Base-by-base conservation (phyloP, 1,139 yeast genomes). In the Wickerhamomyces sp. region DNA sequence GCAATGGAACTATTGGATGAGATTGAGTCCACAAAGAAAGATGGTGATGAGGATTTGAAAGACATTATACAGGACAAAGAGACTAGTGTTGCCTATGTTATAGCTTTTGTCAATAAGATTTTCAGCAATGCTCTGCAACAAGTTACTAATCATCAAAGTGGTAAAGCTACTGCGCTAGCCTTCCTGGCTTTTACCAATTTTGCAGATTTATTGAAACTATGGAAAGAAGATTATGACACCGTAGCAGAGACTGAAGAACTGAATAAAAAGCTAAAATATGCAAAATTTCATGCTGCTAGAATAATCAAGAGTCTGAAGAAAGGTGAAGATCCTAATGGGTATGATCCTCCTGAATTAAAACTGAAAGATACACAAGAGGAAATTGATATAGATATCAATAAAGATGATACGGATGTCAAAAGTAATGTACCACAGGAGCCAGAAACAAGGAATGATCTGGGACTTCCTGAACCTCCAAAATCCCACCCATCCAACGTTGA, bases 1-100 rank as follows among this genome's bases (percentile, higher is more conserved):
- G 83, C 88, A 0, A 66, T 80, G 37, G 52, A 55, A 6, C 63
- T 87, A 40, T 64, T 87, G 43, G 90, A 81, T 54, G 75, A 75
- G 5, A 74, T 88, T 26, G 96, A 87, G 54, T 42, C 56, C 3
- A 54, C 65, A 33, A 80, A 78, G 33, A 24, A 29, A 54, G 60
- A 55, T 25, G 47, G 64, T 4, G 72, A 71, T 25, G 68, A 65
- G 18, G 44, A 36, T 5, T 12, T 41, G 6, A 27, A 28, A 7
- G 54, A 51, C 3, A 40, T 83, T 6, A 64, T 86, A 36, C 63
- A 61, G 25, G 86, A 82, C 49, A 77, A 76, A 47, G 73, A 70
- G 14, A 63, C 77, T 14, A 76, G 88, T 5, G 64, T 75, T 40
- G 74, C 76, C 12, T 72, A 81, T 31, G 78, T 84, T 3, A 68